These are phyloP conservation scores for Penicillium brevicompactum DNA, from an alignment of 2,329 filamentous ascomycete genomes.

Conservation along the genomic window DNA sequence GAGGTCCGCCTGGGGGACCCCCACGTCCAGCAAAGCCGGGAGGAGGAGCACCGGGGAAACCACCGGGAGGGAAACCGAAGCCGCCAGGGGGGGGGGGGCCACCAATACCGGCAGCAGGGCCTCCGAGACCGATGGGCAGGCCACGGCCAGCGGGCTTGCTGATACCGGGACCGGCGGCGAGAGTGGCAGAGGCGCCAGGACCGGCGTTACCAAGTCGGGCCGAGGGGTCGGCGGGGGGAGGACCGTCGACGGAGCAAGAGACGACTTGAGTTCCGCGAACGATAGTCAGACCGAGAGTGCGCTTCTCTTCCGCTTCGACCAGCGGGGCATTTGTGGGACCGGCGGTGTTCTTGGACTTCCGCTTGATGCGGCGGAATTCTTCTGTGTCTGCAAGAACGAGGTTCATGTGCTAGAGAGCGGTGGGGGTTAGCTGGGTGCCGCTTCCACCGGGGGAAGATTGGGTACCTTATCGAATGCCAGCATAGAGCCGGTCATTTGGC, in stretches of 20 bases:
- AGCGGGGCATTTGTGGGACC: constrained; percentile 63
- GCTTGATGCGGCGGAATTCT: constrained; percentile 90
- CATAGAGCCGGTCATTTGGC: constrained; percentile 98
- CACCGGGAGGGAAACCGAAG: constrained; percentile 55
- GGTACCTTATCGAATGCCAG: constrained; percentile 94
- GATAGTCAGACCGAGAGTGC: constrained; percentile 92
- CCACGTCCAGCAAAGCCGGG: constrained; percentile 55
- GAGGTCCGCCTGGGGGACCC: constrained; percentile 53
- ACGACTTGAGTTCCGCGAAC: constrained; percentile 93
- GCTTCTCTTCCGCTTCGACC: constrained; percentile 92
- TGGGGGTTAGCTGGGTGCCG: constrained; percentile 9
- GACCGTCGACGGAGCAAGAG: constrained; percentile 91
- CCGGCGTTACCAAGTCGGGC: constrained; percentile 80
- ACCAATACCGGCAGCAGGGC: constrained; percentile 85
- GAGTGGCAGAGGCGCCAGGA: constrained; percentile 65
- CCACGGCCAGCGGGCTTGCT: constrained; percentile 89
- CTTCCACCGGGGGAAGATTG: constrained; percentile 10
- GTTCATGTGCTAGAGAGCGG: constrained; percentile 82
- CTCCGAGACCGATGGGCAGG: constrained; percentile 77
- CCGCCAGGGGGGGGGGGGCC: constrained; percentile 68
- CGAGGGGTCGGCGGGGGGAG: constrained; percentile 90
- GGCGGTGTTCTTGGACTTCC: constrained; percentile 70
- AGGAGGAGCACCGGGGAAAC: constrained; percentile 55
- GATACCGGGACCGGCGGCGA: constrained; percentile 84
- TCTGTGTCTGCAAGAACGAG: constrained; percentile 97